Conservation (phyloP, 2,329 filamentous ascomycete genomes). For the Aureobasidium musti region DNA sequence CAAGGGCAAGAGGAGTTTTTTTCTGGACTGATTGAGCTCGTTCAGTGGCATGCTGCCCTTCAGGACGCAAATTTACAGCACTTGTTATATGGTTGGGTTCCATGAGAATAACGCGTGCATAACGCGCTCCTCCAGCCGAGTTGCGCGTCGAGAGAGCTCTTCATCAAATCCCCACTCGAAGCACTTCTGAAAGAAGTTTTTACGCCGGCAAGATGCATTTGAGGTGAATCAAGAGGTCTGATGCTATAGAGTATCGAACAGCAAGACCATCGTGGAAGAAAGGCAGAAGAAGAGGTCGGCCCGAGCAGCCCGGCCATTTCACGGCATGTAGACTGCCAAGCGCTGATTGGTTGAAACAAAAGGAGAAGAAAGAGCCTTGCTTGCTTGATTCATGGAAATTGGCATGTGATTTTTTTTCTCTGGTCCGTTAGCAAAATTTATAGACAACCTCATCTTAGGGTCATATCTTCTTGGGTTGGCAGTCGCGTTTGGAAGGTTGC, state of each 20-base stretch:
- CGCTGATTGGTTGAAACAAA: slow-evolving; percentile 22
- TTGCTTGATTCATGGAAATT: not conserved
- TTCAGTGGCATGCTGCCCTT: no score
- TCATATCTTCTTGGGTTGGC: not conserved
- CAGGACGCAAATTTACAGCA: no score
- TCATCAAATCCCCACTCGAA: not conserved
- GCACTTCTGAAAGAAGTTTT: no score
- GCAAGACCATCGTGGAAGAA: not conserved
- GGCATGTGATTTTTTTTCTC: not conserved
- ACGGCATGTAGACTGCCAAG: slow-evolving; percentile 4
- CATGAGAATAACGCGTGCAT: not conserved
- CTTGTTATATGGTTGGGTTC: not conserved
- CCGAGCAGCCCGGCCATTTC: slow-evolving; percentile 9
- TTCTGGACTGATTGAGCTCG: no score
- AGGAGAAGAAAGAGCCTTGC: slow-evolving; percentile 1
- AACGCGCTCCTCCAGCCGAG: not conserved
- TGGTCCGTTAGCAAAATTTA: not conserved
- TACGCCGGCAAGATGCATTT: no score
- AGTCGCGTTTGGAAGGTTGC: not conserved
- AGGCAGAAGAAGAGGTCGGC: slow-evolving; percentile 7
- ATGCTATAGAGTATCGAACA: not conserved
- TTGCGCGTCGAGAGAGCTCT: no score
- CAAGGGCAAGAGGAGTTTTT: no score
- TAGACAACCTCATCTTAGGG: not conserved
- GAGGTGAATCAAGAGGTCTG: not conserved